phyloP scores from a whole-genome alignment of 2,329 filamentous ascomycete genomes.

The Cladosporium sp. region DNA sequence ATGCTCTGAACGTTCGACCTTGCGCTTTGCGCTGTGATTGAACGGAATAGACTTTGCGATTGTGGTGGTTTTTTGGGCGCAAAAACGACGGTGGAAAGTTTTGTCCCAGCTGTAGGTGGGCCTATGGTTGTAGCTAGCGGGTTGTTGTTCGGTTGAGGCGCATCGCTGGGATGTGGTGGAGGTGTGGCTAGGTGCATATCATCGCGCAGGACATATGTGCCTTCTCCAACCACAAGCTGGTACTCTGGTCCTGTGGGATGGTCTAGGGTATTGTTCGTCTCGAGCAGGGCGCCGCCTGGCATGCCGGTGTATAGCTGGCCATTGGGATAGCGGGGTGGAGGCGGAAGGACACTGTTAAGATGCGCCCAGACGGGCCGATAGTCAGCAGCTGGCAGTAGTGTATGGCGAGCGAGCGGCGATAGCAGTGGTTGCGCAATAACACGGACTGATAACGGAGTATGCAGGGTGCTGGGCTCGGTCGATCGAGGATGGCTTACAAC shows the following conservation, averaged over 20 bases:
- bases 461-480: constrained; percentile 6
- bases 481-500: constrained; percentile 3
- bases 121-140: constrained; percentile 80
- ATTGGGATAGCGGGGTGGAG: constrained; percentile 79
- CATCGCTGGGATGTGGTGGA: constrained; percentile 91
- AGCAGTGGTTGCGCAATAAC: not conserved
- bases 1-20: constrained; percentile 39
- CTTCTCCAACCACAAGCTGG: constrained; percentile 90
- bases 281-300: constrained; percentile 70
- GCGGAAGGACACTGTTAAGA: constrained; percentile 65
- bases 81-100: constrained; percentile 71
- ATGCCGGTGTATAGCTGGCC: constrained; percentile 64
- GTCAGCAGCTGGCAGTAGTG: not conserved
- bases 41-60: constrained; percentile 39
- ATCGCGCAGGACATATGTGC: constrained; percentile 86
- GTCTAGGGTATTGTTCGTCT: constrained; percentile 86
- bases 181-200: constrained; percentile 89
- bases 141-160: constrained; percentile 80
- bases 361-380: constrained; percentile 4
- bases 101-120: constrained; percentile 81
- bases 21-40: constrained; percentile 38
- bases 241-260: constrained; percentile 79
- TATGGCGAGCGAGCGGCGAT: not conserved
- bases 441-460: constrained; percentile 3
- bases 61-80: constrained; percentile 48